Base-by-base conservation (phyloP, 2,329 filamentous ascomycete genomes). In the Venturiaceae sp. region DNA sequence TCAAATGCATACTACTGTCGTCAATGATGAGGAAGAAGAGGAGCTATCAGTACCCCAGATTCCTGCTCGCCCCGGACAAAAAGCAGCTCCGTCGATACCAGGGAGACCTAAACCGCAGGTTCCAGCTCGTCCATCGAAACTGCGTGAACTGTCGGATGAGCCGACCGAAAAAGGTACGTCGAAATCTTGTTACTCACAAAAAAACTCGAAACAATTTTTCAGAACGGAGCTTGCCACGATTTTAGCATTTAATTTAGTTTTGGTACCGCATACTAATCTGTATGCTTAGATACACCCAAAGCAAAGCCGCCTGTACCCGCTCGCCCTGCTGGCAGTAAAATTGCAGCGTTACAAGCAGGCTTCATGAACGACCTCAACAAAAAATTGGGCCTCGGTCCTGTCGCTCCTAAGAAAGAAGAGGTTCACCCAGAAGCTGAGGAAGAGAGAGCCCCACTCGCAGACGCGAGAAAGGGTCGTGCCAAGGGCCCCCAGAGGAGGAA, bases 321-420 rank as follows among this genome's bases (percentile, higher is more conserved):
- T 14, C 84, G 90, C 50, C 58, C 91, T 2, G 80, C 81, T 46
- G 89, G 89, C 9, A 83, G 84, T 66, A 97, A 97, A 76, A 95
- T 99, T 69, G 90, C 92, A 16, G 88, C 90, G 26, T 77, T 99
- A 33, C 91, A 95, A 72, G 89, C 89, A 37, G 90, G 89, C 3
- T 97, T 99, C 72, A 84, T 99, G 80, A 91, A 85, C 47, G 92
- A 97, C 67, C 77, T 99, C 44, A 96, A 97, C 72, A 92, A 90
- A 66, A 87, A 91, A 53, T 78, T 99, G 30, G 86, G 90, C 68
- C 75, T 95, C 36, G 94, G 94, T 1, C 92, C 92, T n/a, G 85
- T 89, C 64, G 83, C 80, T 9, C 82, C 85, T 1, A 92, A 90
- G 64, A 86, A 88, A 66, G 86, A 92, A 52, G 72, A 75, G 33